A percentile compares a stretch with the other conserved stretches of the same genome.
Evolutionary conservation across 1,139 yeast genomes (phyloP).

Genomic region (Saccharomyces hybrid): DNA sequence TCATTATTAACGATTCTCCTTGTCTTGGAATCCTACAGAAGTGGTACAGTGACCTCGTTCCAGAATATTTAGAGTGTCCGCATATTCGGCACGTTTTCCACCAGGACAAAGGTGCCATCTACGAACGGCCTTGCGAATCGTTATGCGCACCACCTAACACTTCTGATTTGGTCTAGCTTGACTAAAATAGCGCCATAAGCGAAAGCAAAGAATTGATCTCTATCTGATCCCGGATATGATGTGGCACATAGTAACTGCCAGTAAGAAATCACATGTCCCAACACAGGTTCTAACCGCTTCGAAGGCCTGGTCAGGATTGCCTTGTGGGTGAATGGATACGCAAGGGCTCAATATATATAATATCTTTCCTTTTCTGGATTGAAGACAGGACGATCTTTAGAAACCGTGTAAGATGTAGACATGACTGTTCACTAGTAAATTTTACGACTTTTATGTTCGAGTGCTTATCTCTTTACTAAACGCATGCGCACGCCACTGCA

Average conservation of each 20-base stretch:
- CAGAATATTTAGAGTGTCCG: slow-evolving; percentile 8
- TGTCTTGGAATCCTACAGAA: slow-evolving; percentile 12
- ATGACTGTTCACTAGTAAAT: background rate
- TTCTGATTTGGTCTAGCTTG: background rate
- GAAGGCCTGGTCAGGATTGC: background rate
- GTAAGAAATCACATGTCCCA: background rate
- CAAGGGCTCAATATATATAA: background rate
- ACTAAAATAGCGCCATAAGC: background rate
- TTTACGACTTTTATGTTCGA: background rate
- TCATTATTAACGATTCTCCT: slow-evolving; percentile 12
- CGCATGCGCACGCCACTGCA: background rate
- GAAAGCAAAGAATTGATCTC: background rate
- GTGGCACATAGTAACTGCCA: background rate
- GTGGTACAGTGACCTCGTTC: slow-evolving; percentile 8
- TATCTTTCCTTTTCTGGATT: background rate
- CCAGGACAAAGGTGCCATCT: slow-evolving; percentile 13
- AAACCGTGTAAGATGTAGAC: background rate
- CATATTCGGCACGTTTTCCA: slow-evolving; percentile 5
- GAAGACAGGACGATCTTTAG: background rate
- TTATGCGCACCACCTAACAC: slow-evolving; percentile 6
- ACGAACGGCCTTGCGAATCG: slow-evolving; percentile 8
- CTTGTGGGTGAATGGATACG: background rate
- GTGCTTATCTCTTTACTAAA: background rate
- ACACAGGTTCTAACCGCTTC: background rate
- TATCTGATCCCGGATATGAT: background rate